Evolutionary conservation across 2,329 filamentous ascomycete species (phyloP).

Genomic region (Monosporascus sp.): DNA sequence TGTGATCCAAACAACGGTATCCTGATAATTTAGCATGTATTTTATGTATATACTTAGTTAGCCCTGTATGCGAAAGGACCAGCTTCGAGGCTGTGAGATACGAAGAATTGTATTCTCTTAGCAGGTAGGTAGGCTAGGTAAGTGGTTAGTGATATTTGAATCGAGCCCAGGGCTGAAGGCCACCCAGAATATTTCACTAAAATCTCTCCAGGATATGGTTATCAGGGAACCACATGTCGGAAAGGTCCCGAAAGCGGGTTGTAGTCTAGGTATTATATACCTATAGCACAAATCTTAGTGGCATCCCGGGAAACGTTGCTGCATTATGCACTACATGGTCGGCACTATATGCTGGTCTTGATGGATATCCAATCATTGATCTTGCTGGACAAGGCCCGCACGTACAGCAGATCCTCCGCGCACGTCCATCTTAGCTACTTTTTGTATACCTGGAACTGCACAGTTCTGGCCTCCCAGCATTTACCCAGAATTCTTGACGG

Average conservation of each 20-base stretch:
- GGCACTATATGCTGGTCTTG: not conserved
- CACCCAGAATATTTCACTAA: not conserved
- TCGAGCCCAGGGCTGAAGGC: not conserved
- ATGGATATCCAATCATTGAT: not conserved
- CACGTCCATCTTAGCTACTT: too few relatives aligned
- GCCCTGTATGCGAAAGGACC: too few relatives aligned
- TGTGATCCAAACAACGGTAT: too few relatives aligned
- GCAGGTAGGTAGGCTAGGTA: not conserved
- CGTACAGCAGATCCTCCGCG: not conserved
- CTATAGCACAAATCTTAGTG: not conserved
- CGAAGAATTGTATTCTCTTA: too few relatives aligned
- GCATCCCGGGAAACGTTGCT: not conserved
- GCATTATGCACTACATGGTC: not conserved
- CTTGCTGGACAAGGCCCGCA: not conserved
- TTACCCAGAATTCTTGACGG: too few relatives aligned
- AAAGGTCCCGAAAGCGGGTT: not conserved
- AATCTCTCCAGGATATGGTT: not conserved
- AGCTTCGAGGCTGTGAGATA: too few relatives aligned
- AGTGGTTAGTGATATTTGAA: not conserved
- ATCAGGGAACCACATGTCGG: not conserved
- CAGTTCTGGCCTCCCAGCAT: too few relatives aligned
- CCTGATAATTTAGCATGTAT: too few relatives aligned
- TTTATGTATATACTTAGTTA: too few relatives aligned
- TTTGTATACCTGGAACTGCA: too few relatives aligned
- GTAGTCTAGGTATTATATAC: not conserved